Base-by-base conservation (phyloP, 2,329 filamentous ascomycete species). In the Pseudogymnoascus destructans region DNA sequence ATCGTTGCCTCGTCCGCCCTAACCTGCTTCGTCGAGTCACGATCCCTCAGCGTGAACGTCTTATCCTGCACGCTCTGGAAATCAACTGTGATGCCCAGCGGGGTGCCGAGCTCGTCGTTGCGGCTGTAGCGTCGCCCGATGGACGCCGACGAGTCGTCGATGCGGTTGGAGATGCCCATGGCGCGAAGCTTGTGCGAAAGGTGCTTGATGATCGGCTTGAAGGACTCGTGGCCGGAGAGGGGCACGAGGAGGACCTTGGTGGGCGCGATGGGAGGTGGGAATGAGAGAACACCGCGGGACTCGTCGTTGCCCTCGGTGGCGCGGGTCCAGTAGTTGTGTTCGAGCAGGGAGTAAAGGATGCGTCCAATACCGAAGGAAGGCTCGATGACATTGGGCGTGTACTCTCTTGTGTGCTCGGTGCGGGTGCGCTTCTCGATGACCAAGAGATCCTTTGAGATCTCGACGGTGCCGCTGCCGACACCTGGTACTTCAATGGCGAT, bases 361-460 rank as follows among this genome's bases (percentile, higher is more conserved):
- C 92, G 84, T 61, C 92, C 93, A 68, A 97, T 95, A 77, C 92
- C 92, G 67, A 97, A 98, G 0, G 92, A 97, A 1, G 92, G 93
- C 75, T 98, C 93, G 66, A 97, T 95, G 54, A 95, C 90, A 69
- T 96, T 96, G 61, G 92, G 92, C 0, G 86, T 95, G 75, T 89
- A 98, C 71, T 96, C 91, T 66, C 93, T 82, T 60, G 85, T 82
- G 70, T 95, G 86, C 72, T 95, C 89, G 3, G 84, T 80, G 62
- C 89, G 79, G 65, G 86, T 95, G 66, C 85, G 82, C 75, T 87
- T 90, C 75, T 91, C 87, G 65, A 97, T 89, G 60, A 77, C 81
- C 69, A 98, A 77, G 55, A 95, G 78, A 61, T 95, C 89, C 69
- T 85, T 85, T 66, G 79, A 77, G 57, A 97, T 76, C 70, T 92